These are phyloP conservation scores for Malania oleifera DNA, from an alignment of 164 flowering plant species.

Conservation along the genomic window DNA sequence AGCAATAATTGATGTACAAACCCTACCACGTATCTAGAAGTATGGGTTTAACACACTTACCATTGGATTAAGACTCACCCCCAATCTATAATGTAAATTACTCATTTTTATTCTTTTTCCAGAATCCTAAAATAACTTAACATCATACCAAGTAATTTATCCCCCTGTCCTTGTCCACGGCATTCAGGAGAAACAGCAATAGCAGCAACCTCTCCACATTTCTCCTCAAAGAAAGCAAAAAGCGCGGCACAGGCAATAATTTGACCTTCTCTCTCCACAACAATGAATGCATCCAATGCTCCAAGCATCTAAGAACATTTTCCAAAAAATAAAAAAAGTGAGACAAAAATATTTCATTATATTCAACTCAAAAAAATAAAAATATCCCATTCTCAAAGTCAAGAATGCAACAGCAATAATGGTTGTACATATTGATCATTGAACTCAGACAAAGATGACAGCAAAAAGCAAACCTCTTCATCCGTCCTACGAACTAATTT, in stretches of 20 bases:
- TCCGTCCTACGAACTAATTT: conserved; percentile 64
- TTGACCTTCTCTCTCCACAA: conserved; percentile 95
- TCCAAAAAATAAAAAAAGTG: background rate
- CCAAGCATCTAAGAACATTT: conserved; percentile 50
- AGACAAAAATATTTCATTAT: conserved; percentile 4
- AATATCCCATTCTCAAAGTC: background rate
- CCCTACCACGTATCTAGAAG: too few relatives aligned
- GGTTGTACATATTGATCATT: background rate
- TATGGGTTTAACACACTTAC: too few relatives aligned
- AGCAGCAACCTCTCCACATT: conserved; percentile 92
- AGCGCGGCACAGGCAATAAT: conserved; percentile 96
- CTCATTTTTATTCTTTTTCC: background rate
- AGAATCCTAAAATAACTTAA: background rate
- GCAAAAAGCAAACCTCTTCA: conserved; percentile 54
- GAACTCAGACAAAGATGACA: background rate
- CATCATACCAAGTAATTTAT: conserved; percentile 83
- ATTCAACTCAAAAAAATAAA: conserved; percentile 6
- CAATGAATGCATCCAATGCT: conserved; percentile 63
- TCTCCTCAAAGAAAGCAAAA: conserved; percentile 73
- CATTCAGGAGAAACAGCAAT: conserved; percentile 95
- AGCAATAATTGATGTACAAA: too few relatives aligned
- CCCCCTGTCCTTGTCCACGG: conserved; percentile 98
- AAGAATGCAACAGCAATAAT: background rate
- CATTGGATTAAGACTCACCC: too few relatives aligned
- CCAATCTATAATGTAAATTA: too few relatives aligned